Evolutionary conservation across 306 rosid genomes (phyloP).

Genomic region (Fragaria vesca): DNA sequence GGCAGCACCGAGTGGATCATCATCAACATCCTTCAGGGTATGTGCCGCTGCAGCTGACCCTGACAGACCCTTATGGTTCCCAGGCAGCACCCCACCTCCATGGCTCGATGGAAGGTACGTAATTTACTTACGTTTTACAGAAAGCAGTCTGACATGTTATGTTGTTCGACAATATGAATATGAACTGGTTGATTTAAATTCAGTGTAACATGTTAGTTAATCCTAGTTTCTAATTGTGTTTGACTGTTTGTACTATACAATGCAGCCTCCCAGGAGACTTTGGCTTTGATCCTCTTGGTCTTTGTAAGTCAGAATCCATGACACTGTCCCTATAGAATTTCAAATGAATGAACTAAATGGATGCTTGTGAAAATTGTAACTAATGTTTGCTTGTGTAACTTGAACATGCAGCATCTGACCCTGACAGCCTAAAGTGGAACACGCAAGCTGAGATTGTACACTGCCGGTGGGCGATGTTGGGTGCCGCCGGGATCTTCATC

Average conservation of each 20-base stretch:
- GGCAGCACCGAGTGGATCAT: slow-evolving; percentile 8
- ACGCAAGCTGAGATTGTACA: slow-evolving; percentile 62
- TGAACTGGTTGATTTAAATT: not conserved
- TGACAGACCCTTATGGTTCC: slow-evolving; percentile 72
- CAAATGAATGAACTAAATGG: too few species aligned
- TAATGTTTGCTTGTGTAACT: not conserved
- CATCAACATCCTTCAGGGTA: slow-evolving; percentile 26
- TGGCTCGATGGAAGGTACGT: slow-evolving; percentile 63
- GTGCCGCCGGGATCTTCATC: slow-evolving; percentile 77
- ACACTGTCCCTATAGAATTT: not conserved
- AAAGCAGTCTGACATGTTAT: not conserved
- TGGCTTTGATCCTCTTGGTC: slow-evolving; percentile 82
- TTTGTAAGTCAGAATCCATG: slow-evolving; percentile 34
- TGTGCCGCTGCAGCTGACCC: slow-evolving; percentile 57
- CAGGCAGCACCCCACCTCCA: slow-evolving; percentile 70
- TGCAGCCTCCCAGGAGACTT: slow-evolving; percentile 77
- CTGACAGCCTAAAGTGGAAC: slow-evolving; percentile 69
- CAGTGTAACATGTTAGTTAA: not conserved
- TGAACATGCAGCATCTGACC: slow-evolving; percentile 56
- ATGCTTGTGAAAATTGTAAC: not conserved
- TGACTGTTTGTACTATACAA: not conserved
- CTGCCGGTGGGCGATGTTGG: slow-evolving; percentile 83
- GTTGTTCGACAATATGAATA: not conserved
- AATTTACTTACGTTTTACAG: not conserved
- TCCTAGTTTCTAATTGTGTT: not conserved